phyloP scores from a whole-genome alignment of 306 rosid genomes.

The Rubus idaeus region DNA sequence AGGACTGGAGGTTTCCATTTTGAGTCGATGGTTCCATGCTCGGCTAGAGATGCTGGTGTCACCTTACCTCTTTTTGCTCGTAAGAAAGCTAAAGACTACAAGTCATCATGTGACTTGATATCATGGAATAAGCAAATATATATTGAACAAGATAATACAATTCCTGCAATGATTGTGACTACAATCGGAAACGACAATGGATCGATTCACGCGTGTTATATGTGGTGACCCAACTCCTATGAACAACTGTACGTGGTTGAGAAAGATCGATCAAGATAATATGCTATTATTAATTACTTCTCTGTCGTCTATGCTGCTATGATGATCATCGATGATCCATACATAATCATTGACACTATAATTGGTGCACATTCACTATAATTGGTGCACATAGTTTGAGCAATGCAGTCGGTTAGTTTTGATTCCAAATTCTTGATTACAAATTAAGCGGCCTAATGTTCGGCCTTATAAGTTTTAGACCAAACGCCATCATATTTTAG shows the following conservation, averaged over 20 bases:
- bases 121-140: no score
- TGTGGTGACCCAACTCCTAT: slow-evolving; percentile 11
- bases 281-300: neutral
- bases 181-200: neutral
- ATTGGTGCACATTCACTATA: neutral
- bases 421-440: no score
- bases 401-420: neutral
- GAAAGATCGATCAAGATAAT: neutral
- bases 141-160: neutral
- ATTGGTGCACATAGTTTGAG: neutral
- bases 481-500: neutral
- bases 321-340: neutral
- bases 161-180: neutral
- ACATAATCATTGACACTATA: neutral
- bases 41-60: neutral
- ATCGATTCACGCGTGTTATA: neutral
- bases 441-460: no score
- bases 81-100: neutral
- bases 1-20: neutral
- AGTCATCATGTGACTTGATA: neutral
- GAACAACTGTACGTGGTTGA: neutral
- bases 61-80: neutral
- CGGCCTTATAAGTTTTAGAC: no score
- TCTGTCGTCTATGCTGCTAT: neutral
- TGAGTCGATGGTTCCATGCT: neutral